Conservation (phyloP, 345 rosid species). For the Corchorus olitorius region DNA sequence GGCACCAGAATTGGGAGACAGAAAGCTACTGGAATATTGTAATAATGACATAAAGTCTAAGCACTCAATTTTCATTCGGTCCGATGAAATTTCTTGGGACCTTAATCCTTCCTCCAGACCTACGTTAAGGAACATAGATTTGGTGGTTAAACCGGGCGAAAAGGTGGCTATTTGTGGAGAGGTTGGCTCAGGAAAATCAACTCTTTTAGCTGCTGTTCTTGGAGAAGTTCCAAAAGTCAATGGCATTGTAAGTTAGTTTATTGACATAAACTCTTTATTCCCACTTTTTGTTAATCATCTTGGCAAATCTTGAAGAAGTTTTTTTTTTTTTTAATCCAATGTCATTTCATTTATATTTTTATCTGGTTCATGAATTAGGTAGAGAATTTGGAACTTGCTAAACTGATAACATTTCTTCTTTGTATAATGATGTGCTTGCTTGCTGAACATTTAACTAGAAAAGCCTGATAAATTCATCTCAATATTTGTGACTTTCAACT, state of each 20-base stretch:
- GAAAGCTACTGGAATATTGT: constrained; percentile 4
- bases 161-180: constrained; percentile 64
- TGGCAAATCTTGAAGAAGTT: background rate
- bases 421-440: background rate
- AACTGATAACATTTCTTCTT: background rate
- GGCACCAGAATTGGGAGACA: constrained; percentile 42
- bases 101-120: constrained; percentile 29
- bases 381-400: no score
- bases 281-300: background rate
- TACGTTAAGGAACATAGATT: constrained; percentile 37
- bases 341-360: background rate
- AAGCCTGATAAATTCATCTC: background rate
- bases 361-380: background rate
- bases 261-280: background rate
- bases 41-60: constrained; percentile 12
- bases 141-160: constrained; percentile 38
- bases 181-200: constrained; percentile 69
- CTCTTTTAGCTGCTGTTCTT: constrained; percentile 54
- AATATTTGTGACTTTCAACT: background rate
- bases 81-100: constrained; percentile 52
- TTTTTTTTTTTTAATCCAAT: background rate
- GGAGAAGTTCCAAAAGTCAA: constrained; percentile 55
- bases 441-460: background rate
- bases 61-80: constrained; percentile 32
- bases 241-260: constrained; percentile 41